phyloP scores from a whole-genome alignment of 2,329 filamentous ascomycete genomes.

The Neonectria coccinea region DNA sequence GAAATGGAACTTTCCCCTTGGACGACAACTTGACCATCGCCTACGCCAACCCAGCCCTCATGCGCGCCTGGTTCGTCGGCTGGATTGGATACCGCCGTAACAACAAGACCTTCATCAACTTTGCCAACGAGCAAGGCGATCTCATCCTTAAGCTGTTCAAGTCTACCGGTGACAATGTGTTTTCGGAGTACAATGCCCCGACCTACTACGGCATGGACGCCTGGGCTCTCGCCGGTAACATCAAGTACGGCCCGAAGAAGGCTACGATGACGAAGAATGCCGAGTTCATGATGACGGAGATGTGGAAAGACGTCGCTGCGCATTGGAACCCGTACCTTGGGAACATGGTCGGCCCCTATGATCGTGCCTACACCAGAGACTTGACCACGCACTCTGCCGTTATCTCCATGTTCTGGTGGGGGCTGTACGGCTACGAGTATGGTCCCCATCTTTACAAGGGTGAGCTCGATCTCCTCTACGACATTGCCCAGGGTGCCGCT shows the following conservation, averaged over 20 bases:
- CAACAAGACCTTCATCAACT: constrained; percentile 52
- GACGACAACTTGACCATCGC: constrained; percentile 53
- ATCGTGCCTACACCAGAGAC: constrained; percentile 40
- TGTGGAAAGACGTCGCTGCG: constrained; percentile 38
- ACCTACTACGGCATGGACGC: constrained; percentile 57
- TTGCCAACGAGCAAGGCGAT: constrained; percentile 51
- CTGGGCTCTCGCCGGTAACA: constrained; percentile 54
- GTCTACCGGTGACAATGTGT: constrained; percentile 45
- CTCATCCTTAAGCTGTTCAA: constrained; percentile 48
- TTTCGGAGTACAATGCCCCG: constrained; percentile 55
- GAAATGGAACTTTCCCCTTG: constrained; percentile 53
- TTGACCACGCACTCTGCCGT: constrained; percentile 53
- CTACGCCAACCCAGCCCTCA: constrained; percentile 57
- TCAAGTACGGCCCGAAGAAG: constrained; percentile 49
- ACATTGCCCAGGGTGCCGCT: constrained; percentile 55
- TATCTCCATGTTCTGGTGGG: constrained; percentile 57
- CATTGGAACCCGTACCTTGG: constrained; percentile 41
- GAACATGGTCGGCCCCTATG: constrained; percentile 40
- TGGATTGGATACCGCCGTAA: constrained; percentile 55
- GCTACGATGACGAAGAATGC: constrained; percentile 27
- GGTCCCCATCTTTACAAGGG: constrained; percentile 53
- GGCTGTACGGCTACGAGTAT: constrained; percentile 54
- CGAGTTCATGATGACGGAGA: constrained; percentile 29
- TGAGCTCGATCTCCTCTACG: constrained; percentile 56
- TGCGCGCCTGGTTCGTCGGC: constrained; percentile 54